Percentiles rank a stretch among this genome's conserved stretches.
Evolutionary conservation across 768 basidiomycete species (phyloP).

Genomic region (Cystobasidium onofrii): DNA sequence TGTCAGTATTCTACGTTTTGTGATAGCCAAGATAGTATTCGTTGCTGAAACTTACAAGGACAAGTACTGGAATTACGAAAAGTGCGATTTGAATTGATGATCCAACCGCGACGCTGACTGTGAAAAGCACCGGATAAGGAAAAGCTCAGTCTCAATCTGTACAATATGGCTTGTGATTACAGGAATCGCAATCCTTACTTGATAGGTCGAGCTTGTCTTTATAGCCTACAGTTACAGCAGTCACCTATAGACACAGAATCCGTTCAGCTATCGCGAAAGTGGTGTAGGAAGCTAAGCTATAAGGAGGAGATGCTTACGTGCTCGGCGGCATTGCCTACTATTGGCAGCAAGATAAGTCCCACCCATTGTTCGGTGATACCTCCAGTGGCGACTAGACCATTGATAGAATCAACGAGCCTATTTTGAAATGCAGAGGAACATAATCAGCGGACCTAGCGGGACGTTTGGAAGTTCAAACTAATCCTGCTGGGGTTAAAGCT

Average conservation of each 20-base stretch:
- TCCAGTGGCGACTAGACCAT: constrained; percentile 57
- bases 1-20: too few relatives aligned
- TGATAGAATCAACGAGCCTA: constrained; percentile 63
- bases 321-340: constrained; percentile 58
- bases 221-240: constrained; percentile 81
- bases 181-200: constrained; percentile 46
- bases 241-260: constrained; percentile 43
- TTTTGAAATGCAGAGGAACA: too few relatives aligned
- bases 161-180: too few relatives aligned
- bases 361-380: constrained; percentile 69
- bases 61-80: constrained; percentile 60
- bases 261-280: not conserved
- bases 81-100: constrained; percentile 65
- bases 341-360: constrained; percentile 80
- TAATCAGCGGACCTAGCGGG: too few relatives aligned
- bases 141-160: too few relatives aligned
- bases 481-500: too few relatives aligned
- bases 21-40: too few relatives aligned
- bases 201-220: constrained; percentile 78
- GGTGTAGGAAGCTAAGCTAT: too few relatives aligned
- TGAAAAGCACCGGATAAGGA: too few relatives aligned
- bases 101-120: constrained; percentile 30
- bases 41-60: constrained; percentile 47
- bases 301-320: constrained; percentile 55
- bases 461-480: too few relatives aligned